Evolutionary conservation across 2,329 filamentous ascomycete species (phyloP).

Genomic region (Penicillium freii): DNA sequence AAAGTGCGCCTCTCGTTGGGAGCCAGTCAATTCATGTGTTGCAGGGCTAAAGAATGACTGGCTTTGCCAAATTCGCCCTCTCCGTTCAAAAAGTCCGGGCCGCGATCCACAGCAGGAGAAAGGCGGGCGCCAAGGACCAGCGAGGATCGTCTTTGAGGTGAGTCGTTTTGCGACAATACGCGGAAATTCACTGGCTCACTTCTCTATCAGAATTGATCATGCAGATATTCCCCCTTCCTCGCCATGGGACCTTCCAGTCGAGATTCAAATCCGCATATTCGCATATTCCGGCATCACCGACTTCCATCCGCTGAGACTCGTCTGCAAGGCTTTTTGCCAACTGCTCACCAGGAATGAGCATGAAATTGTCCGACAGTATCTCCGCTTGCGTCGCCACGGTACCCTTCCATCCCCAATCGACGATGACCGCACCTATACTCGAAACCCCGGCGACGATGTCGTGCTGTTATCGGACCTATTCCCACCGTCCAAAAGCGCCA

Average conservation of each 20-base stretch:
- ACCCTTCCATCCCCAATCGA: constrained; percentile 43
- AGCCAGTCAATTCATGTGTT: constrained; percentile 31
- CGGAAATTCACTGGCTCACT: not conserved
- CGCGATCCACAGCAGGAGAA: constrained; percentile 30
- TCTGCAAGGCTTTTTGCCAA: constrained; percentile 39
- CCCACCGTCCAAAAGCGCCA: constrained; percentile 37
- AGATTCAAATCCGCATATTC: constrained; percentile 44
- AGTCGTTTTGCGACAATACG: not conserved
- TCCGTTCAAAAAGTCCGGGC: constrained; percentile 36
- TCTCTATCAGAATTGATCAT: constrained; percentile 22
- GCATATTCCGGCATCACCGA: constrained; percentile 40
- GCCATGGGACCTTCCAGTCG: constrained; percentile 43
- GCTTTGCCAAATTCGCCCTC: constrained; percentile 32
- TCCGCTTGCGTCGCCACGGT: constrained; percentile 43
- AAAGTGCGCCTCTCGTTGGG: constrained; percentile 6
- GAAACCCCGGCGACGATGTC: constrained; percentile 44
- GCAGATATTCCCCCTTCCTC: constrained; percentile 29
- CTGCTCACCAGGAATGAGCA: constrained; percentile 41
- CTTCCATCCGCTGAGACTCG: constrained; percentile 38
- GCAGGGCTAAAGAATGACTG: constrained; percentile 33
- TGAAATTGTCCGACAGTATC: constrained; percentile 42
- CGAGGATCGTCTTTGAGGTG: constrained; percentile 13
- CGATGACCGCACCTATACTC: constrained; percentile 37
- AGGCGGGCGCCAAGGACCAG: constrained; percentile 27
- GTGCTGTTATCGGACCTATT: constrained; percentile 46